Evolutionary conservation across 768 basidiomycete genomes (phyloP), one percentile per base, ranked within the genome.

Genomic region (Russula brevipes): DNA sequence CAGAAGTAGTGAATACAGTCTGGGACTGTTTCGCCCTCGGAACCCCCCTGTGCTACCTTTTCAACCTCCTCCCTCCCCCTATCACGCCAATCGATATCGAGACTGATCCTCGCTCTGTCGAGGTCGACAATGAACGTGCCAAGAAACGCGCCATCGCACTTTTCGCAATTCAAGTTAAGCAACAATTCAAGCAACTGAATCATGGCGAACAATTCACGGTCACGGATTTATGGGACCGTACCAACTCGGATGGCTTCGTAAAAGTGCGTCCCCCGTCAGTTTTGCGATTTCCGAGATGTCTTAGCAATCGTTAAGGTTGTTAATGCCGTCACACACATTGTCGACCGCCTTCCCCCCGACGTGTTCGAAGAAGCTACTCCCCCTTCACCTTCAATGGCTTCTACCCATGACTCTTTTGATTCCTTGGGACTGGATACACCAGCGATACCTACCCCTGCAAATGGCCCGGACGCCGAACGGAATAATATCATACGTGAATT

Each of bases 11-110:
- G 70, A 87, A 89, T 52, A 91, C 94, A 73, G 85, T 98, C 54
- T 96, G 95, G 88, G 91, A 93, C 72, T 86, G 91, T 72, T 91
- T 99, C 76, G 87, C 94, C 46, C 83, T 94, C 41, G 97, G 97
- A 62, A 86, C 92, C 53, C 88, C 94, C 50, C 88, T 98, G 69
- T 96, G 94, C 78, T 97, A 90, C 79, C 86, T 99, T 69, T 96
- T 92, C 81, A 96, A 99, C 77, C 86, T 89, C 73, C 86, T 98
- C 60, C 88, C 88, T 44, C 71, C 72, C 3, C 74, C 77, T 16
- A 69, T 73, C 24, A 69, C 66, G 14, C 78, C 75, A 42, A 80
- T 78, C 58, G 74, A 75, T 55, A 84, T 91, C 58, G 80, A 85
- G 69, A 90, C 87, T 57, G 84, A 85, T 70, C 80, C 83, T 38